phyloP scores from a whole-genome alignment of 2,329 filamentous ascomycete species.

The Helminthosporium solani region DNA sequence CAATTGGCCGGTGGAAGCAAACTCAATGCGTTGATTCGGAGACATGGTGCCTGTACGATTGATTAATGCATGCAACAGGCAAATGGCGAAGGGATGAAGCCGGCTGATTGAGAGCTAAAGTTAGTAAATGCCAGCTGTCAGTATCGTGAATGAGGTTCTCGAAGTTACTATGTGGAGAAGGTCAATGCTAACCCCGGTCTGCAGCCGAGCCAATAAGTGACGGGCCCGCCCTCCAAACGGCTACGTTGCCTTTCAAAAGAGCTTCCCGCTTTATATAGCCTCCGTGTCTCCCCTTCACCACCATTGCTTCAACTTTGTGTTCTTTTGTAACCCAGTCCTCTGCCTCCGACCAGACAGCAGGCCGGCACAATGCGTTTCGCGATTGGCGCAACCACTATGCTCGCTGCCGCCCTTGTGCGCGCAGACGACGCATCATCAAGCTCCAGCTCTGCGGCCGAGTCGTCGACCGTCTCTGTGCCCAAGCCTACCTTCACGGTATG shows the following conservation, averaged over 20 bases:
- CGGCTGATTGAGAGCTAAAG: not conserved
- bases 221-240: constrained; percentile 1
- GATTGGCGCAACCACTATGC: constrained; percentile 68
- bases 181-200: not conserved
- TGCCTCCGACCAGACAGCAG: constrained; percentile 32
- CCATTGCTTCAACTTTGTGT: constrained; percentile 11
- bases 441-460: constrained; percentile 49
- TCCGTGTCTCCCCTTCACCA: constrained; percentile 12
- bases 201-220: constrained; percentile 5
- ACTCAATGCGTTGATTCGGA: too few species aligned
- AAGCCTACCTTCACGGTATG: constrained; percentile 87
- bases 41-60: too few species aligned
- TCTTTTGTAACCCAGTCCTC: constrained; percentile 15
- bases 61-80: too few species aligned
- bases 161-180: constrained; percentile 21
- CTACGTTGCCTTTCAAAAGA: constrained; percentile 8
- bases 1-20: too few species aligned
- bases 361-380: constrained; percentile 58
- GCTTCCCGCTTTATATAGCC: constrained; percentile 14
- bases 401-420: constrained; percentile 72
- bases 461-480: constrained; percentile 61
- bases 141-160: constrained; percentile 17
- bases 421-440: constrained; percentile 61
- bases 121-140: constrained; percentile 27
- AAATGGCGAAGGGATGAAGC: too few species aligned